Evolutionary conservation across 768 basidiomycete species (phyloP), one percentile per base, ranked within the genome.

Genomic region (Tubosaeta brunneosetosa): DNA sequence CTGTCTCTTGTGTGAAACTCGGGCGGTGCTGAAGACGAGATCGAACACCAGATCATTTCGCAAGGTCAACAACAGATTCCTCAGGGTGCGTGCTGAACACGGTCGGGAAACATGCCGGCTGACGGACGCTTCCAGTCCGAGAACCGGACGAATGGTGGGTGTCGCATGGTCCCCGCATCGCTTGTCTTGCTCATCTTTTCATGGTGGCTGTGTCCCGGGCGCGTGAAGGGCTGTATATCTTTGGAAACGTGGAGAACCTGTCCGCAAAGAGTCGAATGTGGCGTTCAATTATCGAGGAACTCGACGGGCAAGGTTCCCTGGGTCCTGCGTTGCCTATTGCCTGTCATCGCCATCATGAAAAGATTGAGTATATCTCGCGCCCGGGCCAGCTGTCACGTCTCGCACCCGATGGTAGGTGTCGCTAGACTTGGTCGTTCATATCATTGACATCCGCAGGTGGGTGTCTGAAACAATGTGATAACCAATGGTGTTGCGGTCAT

Each of bases 1-100:
- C 72, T 91, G 9, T 88, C 86, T 0, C 74, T 88, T 12, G 88
- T 91, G 11, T 73, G 88, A 40, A 90, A 90, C 61, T 75, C 80
- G 0, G 86, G 87, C 8, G 73, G 74, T 2, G 67, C 69, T 9
- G 70, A 71, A 12, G 71, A 74, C 29, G 66, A 70, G 3, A 58
- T 60, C 1, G 69, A 67, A 12, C 34, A 44, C 40, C 55, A 46
- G 32, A 50, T 47, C 0, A 44, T 55, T 2, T 60, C 53, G 55
- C 4, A 69, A 31, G 65, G 75, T 26, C 57, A 68, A 64, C 46
- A 88, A 90, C 47, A 88, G 88, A 1, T 91, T 91, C 64, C 71
- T 91, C 47, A 87, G 82, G 74, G 88, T 85, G 49, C 63, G 48
- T 36, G 34, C 12, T 10, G n/a, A 13, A 14, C 44, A 5, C 22